phyloP scores from a whole-genome alignment of 1,284 basidiomycete genomes.

The Cutaneotrichosporon dermatis region DNA sequence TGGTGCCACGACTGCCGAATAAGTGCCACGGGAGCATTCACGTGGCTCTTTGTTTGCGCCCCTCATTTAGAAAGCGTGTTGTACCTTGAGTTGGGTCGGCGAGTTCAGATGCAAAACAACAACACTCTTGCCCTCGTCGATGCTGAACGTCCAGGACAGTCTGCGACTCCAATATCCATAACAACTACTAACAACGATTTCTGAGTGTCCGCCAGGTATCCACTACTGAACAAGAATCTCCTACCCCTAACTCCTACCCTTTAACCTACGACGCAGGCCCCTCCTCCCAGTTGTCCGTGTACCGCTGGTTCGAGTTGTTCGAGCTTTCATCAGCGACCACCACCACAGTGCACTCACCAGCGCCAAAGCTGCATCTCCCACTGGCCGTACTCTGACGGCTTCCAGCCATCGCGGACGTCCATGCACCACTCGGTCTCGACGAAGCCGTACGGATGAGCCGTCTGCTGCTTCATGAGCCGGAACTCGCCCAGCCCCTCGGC shows the following conservation, averaged over 20 bases:
- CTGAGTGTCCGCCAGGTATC: too few relatives aligned
- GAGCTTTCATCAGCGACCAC: not conserved
- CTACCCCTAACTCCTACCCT: not conserved
- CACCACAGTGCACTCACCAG: not conserved
- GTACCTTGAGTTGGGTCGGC: too few relatives aligned
- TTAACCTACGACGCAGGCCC: not conserved
- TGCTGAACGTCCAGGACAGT: too few relatives aligned
- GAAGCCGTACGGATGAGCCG: not conserved
- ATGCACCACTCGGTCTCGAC: not conserved
- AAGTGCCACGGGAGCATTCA: not conserved
- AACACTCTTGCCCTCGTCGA: too few relatives aligned
- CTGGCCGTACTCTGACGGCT: not conserved
- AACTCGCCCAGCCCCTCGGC: not conserved
- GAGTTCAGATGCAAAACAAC: too few relatives aligned
- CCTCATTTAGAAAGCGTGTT: too few relatives aligned
- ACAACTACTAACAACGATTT: too few relatives aligned
- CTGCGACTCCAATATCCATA: too few relatives aligned
- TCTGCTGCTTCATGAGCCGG: not conserved
- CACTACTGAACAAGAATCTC: not conserved
- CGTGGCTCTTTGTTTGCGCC: too few relatives aligned
- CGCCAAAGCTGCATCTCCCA: not conserved
- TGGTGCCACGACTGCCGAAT: not conserved
- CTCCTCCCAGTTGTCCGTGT: not conserved
- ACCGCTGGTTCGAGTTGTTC: not conserved
- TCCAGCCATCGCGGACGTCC: not conserved